Evolutionary conservation across 192 early-diverging fungal species (phyloP).

Genomic region (Mortierella hygrophila): DNA sequence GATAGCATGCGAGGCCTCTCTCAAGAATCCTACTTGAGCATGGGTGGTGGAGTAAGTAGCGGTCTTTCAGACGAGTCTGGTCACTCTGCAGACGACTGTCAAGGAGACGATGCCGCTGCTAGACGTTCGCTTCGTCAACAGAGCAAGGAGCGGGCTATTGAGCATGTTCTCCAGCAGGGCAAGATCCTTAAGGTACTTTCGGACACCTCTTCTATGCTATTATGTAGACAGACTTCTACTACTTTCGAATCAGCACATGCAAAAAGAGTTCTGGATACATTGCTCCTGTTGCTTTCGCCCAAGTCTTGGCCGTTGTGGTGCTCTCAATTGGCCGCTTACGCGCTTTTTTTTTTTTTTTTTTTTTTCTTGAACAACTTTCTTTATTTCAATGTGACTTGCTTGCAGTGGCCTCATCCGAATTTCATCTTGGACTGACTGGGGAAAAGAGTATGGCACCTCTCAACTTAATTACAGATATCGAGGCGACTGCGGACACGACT

Average conservation of each 20-base stretch:
- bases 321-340: not conserved
- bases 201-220: not conserved
- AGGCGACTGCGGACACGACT: conserved; percentile 38
- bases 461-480: conserved; percentile 18
- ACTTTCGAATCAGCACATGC: not conserved
- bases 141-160: conserved; percentile 26
- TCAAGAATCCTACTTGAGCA: not conserved
- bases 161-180: conserved; percentile 25
- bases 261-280: not conserved
- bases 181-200: conserved; percentile 25
- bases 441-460: no score
- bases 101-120: not conserved
- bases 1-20: not conserved
- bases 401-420: not conserved
- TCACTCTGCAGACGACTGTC: not conserved
- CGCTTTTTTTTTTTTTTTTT: not conserved
- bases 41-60: not conserved
- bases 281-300: not conserved
- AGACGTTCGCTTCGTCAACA: conserved; percentile 4
- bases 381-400: not conserved
- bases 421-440: conserved; percentile 1
- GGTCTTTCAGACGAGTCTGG: not conserved
- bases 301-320: not conserved
- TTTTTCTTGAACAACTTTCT: not conserved
- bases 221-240: not conserved